A percentile compares a stretch with the other conserved stretches of the same genome.
These are phyloP conservation scores for Zalerion maritima DNA, from an alignment of 495 filamentous ascomycete genomes.

Conservation along the genomic window DNA sequence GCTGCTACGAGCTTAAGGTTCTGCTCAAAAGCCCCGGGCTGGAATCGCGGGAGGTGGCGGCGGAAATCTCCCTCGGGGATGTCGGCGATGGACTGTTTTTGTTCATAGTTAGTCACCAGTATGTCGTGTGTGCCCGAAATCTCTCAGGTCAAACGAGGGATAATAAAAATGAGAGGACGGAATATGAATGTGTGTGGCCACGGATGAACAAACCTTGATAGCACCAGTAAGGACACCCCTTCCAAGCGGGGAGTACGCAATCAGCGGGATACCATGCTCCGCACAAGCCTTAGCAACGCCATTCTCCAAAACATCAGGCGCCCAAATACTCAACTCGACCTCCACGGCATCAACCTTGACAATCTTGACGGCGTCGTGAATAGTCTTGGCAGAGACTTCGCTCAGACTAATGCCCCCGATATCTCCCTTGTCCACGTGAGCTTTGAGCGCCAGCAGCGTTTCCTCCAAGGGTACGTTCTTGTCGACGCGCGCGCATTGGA, in stretches of 20 bases:
- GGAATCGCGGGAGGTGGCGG: conserved; percentile 45
- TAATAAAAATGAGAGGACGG: too few species aligned
- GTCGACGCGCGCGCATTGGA: conserved; percentile 63
- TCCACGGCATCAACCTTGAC: conserved; percentile 63
- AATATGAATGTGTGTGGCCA: too few species aligned
- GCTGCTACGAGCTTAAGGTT: conserved; percentile 59
- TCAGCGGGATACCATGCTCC: conserved; percentile 53
- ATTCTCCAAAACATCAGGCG: conserved; percentile 54
- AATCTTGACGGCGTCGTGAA: conserved; percentile 54
- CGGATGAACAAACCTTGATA: too few species aligned
- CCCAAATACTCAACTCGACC: conserved; percentile 62
- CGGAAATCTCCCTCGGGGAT: conserved; percentile 46
- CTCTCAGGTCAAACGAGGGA: too few species aligned
- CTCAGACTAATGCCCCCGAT: conserved; percentile 65
- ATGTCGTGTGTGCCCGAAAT: conserved; percentile 6
- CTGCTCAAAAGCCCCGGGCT: conserved; percentile 49
- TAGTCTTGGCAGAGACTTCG: conserved; percentile 59
- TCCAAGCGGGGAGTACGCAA: conserved; percentile 38
- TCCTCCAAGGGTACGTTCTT: conserved; percentile 33
- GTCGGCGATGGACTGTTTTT: conserved; percentile 44
- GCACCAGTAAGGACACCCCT: conserved; percentile 9
- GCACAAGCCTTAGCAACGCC: conserved; percentile 58
- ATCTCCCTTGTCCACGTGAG: conserved; percentile 58
- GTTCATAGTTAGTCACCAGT: conserved; percentile 36
- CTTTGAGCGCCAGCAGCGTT: conserved; percentile 17